Base-by-base conservation (phyloP, 306 rosid species). In the Begonia masoniana region DNA sequence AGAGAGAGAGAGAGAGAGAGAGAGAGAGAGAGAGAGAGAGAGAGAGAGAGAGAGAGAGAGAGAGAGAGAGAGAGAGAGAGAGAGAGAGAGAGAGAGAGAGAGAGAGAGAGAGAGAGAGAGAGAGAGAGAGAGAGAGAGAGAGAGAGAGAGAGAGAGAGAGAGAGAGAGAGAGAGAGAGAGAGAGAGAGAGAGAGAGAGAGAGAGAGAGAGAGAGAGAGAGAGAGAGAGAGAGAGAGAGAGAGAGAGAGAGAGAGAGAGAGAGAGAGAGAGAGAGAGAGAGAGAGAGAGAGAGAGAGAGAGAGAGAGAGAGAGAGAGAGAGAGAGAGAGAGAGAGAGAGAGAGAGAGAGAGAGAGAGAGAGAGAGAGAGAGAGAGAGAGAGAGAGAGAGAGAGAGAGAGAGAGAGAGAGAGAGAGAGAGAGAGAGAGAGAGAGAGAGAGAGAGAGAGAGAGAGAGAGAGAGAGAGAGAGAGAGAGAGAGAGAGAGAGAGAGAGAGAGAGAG, bases 331-430 rank as follows among this genome's bases (percentile, higher is more conserved):
- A 21, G 50, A 49, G 1, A 19, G 56, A 62, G 43, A 48, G 26
- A 57, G 58, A 54, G 57, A 26, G 50, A 43, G n/a, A 26, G 43
- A 41, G 55, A 62, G 13, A 41, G 36, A 26, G 6, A 8, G 63
- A 17, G 19, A 17, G 19, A 17, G 19, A 17, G 19, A 17, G 19
- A 17, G 10, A 47, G n/a, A 51, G 14, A 68, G 16, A 45, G 4
- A 57, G 0, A 43, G 9, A 58, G 16, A 21, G 50, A 49, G 1
- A 19, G 56, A 59, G 43, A 49, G 31, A 58, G 59, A 54, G 58
- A 31, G 50, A 43, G 14, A 31, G 41, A 41, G 52, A 63, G 13
- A 41, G 39, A 31, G 7, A 8, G 63, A 47, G 12, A 51, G 14
- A 66, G 14, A 45, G 4, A 57, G 0, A 43, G 9, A 58, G 16